A percentile compares a stretch with the other conserved stretches of the same genome.
phyloP scores from a whole-genome alignment of 345 rosid genomes.

The Sonneratia alba region DNA sequence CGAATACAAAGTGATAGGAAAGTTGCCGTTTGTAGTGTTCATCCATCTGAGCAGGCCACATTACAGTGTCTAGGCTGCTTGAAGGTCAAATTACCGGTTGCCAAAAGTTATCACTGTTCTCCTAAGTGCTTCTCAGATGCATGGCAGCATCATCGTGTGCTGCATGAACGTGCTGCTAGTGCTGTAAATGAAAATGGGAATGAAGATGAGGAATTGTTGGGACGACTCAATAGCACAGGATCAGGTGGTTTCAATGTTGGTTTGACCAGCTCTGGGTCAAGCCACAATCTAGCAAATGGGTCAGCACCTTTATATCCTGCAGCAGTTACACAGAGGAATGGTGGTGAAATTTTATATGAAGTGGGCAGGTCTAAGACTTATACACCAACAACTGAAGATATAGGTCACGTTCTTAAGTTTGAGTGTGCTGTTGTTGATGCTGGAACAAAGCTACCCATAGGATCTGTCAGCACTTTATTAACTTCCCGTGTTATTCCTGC shows the following conservation, averaged over 20 bases:
- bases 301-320: conserved; percentile 66
- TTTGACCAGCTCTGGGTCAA: conserved; percentile 62
- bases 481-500: conserved; percentile 99
- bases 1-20: conserved; percentile 87
- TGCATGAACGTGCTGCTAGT: conserved; percentile 47
- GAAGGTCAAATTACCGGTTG: conserved; percentile 68
- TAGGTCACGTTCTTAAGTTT: conserved; percentile 59
- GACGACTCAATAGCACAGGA: conserved; percentile 72
- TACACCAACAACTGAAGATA: conserved; percentile 44
- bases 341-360: conserved; percentile 45
- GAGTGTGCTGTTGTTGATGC: conserved; percentile 89
- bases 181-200: conserved; percentile 41
- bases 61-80: conserved; percentile 86
- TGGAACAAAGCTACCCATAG: conserved; percentile 59
- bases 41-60: conserved; percentile 85
- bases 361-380: conserved; percentile 43
- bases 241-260: conserved; percentile 41
- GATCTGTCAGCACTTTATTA: conserved; percentile 49
- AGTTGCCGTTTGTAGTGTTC: conserved; percentile 83
- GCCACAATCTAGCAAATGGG: conserved; percentile 64
- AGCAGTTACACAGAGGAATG: conserved; percentile 46
- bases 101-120: conserved; percentile 88
- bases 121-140: conserved; percentile 93
- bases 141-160: conserved; percentile 47
- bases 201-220: conserved; percentile 55